Conservation (phyloP, 2,329 filamentous ascomycete species). For the Lecanoromycetidae sp. region DNA sequence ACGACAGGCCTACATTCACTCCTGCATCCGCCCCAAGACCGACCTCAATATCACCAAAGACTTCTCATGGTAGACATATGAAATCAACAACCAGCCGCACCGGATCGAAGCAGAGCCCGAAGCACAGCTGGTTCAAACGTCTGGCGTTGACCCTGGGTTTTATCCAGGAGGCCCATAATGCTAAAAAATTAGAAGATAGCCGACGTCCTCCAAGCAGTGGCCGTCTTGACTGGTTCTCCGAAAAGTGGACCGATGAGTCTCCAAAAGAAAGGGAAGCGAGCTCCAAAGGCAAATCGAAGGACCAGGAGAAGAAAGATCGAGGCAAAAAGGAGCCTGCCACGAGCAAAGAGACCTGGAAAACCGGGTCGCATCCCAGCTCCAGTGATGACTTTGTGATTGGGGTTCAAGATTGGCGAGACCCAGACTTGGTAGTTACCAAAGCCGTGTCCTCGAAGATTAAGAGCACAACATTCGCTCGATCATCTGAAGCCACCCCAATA, state of each 20-base stretch:
- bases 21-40: slow-evolving; percentile 1
- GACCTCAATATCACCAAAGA: neutral
- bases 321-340: slow-evolving; percentile 17
- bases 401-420: slow-evolving; percentile 78
- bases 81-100: neutral
- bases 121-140: slow-evolving; percentile 32
- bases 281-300: slow-evolving; percentile 19
- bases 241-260: slow-evolving; percentile 51
- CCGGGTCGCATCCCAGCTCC: slow-evolving; percentile 19
- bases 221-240: slow-evolving; percentile 60
- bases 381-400: slow-evolving; percentile 65
- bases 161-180: slow-evolving; percentile 22
- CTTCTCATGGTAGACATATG: neutral
- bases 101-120: neutral
- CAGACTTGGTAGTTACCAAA: slow-evolving; percentile 49
- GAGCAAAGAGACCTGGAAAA: slow-evolving; percentile 14
- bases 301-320: slow-evolving; percentile 23
- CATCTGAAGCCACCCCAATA: slow-evolving; percentile 12
- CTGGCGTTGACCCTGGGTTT: slow-evolving; percentile 35
- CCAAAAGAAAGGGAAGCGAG: slow-evolving; percentile 32
- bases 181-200: slow-evolving; percentile 35
- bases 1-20: slow-evolving; percentile 14
- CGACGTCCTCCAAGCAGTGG: slow-evolving; percentile 60
- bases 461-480: slow-evolving; percentile 8
- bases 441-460: slow-evolving; percentile 17